These are phyloP conservation scores for Trichoderma atroviride DNA, from an alignment of 2,329 filamentous ascomycete species.

Conservation along the genomic window DNA sequence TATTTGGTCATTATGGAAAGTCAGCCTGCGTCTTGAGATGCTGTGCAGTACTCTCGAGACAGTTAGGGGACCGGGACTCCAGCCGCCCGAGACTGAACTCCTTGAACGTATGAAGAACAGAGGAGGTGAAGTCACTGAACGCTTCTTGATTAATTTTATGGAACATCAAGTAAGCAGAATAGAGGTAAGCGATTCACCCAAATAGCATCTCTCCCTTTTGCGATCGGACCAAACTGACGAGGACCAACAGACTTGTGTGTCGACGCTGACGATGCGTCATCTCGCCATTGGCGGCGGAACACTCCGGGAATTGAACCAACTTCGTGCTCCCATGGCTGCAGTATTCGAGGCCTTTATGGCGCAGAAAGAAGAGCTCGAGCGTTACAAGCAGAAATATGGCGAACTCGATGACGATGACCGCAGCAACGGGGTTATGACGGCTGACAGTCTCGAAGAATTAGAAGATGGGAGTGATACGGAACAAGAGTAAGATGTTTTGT, in stretches of 20 bases:
- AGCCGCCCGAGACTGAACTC: conserved; percentile 80
- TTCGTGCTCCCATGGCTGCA: conserved; percentile 76
- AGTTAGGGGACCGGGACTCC: conserved; percentile 62
- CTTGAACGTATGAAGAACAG: conserved; percentile 68
- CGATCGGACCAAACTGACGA: background rate
- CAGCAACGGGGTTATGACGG: conserved; percentile 33
- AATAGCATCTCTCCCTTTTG: no score
- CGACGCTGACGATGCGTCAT: conserved; percentile 77
- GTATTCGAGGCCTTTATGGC: conserved; percentile 65
- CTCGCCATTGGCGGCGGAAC: conserved; percentile 69
- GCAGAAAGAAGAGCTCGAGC: conserved; percentile 65
- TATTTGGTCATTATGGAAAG: conserved; percentile 87
- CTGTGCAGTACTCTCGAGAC: conserved; percentile 87
- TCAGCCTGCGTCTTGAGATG: conserved; percentile 89
- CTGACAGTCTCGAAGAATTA: conserved; percentile 35
- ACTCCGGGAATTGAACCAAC: conserved; percentile 66
- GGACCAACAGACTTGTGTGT: conserved; percentile 69
- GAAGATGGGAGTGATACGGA: conserved; percentile 36
- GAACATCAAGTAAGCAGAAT: conserved; percentile 95
- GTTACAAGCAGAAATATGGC: conserved; percentile 60
- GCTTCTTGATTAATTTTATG: conserved; percentile 84
- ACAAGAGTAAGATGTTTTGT: conserved; percentile 29
- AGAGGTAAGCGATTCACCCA: conserved; percentile 66
- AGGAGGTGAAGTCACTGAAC: conserved; percentile 85
- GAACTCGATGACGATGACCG: conserved; percentile 38